Evolutionary conservation across 2,329 filamentous ascomycete species (phyloP), one percentile per base, ranked within the genome.

Genomic region (Tolypocladium sp.): DNA sequence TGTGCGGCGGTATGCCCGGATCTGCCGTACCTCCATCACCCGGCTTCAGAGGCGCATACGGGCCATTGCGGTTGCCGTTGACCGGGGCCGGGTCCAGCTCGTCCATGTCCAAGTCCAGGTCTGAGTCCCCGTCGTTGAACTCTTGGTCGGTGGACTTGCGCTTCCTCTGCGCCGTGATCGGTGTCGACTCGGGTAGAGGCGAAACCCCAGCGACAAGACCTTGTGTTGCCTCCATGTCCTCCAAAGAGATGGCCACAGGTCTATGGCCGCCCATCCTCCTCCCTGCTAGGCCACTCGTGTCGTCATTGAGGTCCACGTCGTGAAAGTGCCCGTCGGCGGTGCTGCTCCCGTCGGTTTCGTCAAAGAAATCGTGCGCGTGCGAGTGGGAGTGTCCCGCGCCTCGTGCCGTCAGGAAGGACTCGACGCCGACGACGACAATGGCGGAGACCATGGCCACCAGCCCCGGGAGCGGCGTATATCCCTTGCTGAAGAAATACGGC

Each of bases 321-420:
- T 71, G 63, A 9, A 67, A 65, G 40, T 68, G 66, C 33, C 71
- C 64, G 37, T 69, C 72, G 49, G 49, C 30, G 20, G 20, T 30
- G 15, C 74, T 74, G 35, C 67, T 70, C 38, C 77, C 76, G 20
- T 77, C 75, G 4, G 79, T 77, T 40, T 81, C 79, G 74, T 81
- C 81, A 71, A 79, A 82, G 40, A 73, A 72, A 13, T 69, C 69
- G 58, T 76, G 77, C 38, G 76, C 71, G 63, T 86, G 84, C 1
- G 81, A 79, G 66, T 87, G 82, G 1, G 82, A 82, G 66, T 85
- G 85, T 1, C 82, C 79, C 2, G 84, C 85, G 51, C 85, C 85
- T 58, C 84, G 75, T 2, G 87, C 89, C 0, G 91, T 92, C 65
- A 97, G 87, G 71, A 92, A 91, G 76, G 94, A 96, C 73, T 97